phyloP scores from a whole-genome alignment of 768 basidiomycete genomes.

The Lactarius sp. region DNA sequence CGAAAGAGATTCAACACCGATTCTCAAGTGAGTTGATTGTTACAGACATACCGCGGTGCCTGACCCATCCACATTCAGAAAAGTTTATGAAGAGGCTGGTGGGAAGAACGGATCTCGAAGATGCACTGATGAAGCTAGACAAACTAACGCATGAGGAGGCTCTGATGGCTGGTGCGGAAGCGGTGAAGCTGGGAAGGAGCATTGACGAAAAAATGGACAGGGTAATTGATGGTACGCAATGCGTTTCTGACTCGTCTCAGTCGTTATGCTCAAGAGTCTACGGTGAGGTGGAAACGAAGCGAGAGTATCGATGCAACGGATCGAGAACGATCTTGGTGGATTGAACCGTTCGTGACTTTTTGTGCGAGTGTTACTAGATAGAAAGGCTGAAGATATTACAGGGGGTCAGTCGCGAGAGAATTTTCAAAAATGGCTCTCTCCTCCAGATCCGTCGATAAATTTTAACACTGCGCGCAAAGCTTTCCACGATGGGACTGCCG shows the following conservation, averaged over 20 bases:
- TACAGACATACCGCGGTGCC: too few species aligned
- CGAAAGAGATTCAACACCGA: background rate
- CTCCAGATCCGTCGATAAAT: background rate
- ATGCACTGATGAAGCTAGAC: background rate
- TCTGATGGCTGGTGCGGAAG: background rate
- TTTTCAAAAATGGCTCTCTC: background rate
- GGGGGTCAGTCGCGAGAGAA: background rate
- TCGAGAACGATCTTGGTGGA: background rate
- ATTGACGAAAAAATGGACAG: background rate
- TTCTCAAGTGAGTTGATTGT: background rate
- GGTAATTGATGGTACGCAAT: background rate
- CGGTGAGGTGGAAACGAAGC: background rate
- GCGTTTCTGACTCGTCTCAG: background rate
- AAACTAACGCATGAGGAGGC: conserved; percentile 1
- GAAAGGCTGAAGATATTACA: background rate
- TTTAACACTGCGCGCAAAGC: background rate
- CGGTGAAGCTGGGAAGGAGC: background rate
- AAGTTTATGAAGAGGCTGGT: conserved; percentile 1
- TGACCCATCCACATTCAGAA: background rate
- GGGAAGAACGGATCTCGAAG: background rate
- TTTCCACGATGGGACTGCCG: background rate
- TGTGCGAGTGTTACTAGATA: background rate
- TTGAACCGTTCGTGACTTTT: background rate
- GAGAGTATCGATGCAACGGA: background rate
- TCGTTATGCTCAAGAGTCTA: background rate